Evolutionary conservation across 2,329 filamentous ascomycete species (phyloP).

Genomic region (Ophiostoma perfectum): DNA sequence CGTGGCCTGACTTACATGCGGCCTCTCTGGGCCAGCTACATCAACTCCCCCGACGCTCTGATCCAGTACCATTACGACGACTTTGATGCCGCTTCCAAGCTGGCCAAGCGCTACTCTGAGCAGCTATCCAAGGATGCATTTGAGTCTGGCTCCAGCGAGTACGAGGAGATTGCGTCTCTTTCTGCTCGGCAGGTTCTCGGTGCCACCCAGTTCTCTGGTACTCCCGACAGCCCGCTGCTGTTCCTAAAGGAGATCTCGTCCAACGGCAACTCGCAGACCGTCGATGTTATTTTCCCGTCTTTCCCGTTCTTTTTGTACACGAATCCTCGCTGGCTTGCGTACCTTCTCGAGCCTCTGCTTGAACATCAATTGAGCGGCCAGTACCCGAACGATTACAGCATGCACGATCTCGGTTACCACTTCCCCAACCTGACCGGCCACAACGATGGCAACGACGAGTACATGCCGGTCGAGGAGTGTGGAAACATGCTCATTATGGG

Average conservation of each 20-base stretch:
- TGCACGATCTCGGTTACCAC: conserved; percentile 66
- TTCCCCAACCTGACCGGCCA: conserved; percentile 71
- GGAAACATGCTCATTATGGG: conserved; percentile 69
- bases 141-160: conserved; percentile 66
- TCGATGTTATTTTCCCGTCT: conserved; percentile 78
- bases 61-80: conserved; percentile 71
- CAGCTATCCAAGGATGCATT: conserved; percentile 67
- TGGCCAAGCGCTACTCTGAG: conserved; percentile 65
- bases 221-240: conserved; percentile 62
- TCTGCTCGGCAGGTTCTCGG: conserved; percentile 74
- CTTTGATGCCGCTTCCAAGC: conserved; percentile 53
- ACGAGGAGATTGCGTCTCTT: conserved; percentile 70
- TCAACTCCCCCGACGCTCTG: conserved; percentile 54
- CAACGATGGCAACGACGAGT: conserved; percentile 60
- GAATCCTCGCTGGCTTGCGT: conserved; percentile 71
- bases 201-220: conserved; percentile 67
- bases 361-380: conserved; percentile 76
- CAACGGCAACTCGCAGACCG: conserved; percentile 76
- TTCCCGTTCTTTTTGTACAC: conserved; percentile 83
- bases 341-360: conserved; percentile 69
- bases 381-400: conserved; percentile 73
- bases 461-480: conserved; percentile 69
- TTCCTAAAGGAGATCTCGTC: conserved; percentile 83
- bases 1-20: conserved; percentile 72
- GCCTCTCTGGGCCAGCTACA: conserved; percentile 73